phyloP scores from a whole-genome alignment of 1,284 basidiomycete genomes.

The Ustilago trichophora region DNA sequence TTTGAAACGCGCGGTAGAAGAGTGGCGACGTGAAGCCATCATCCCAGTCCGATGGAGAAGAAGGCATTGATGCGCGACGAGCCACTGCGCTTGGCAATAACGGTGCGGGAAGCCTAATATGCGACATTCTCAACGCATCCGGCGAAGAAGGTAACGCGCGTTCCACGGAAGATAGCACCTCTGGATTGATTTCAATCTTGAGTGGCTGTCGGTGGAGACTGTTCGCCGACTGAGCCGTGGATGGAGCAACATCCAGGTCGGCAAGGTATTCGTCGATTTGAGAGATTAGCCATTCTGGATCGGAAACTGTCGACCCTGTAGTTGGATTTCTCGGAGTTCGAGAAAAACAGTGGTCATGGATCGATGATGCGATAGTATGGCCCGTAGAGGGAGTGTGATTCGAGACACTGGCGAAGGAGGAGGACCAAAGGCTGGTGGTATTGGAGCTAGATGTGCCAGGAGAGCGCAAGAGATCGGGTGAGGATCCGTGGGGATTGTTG shows the following conservation, averaged over 20 bases:
- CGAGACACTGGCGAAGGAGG: too few species aligned
- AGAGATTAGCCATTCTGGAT: too few species aligned
- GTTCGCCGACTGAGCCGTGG: too few species aligned
- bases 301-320: too few species aligned
- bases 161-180: background rate
- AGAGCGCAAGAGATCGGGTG: background rate
- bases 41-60: background rate
- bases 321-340: too few species aligned
- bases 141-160: slow-evolving; percentile 7
- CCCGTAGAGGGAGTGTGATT: slow-evolving; percentile 6
- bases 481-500: background rate
- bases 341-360: too few species aligned
- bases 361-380: too few species aligned
- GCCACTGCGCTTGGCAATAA: background rate
- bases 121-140: background rate
- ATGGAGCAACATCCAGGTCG: background rate
- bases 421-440: slow-evolving; percentile 1
- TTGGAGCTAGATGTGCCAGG: background rate
- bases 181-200: slow-evolving; percentile 2
- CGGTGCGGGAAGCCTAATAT: background rate
- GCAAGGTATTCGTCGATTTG: slow-evolving; percentile 44
- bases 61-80: background rate
- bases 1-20: slow-evolving; percentile 12
- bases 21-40: slow-evolving; percentile 4
- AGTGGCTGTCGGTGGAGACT: too few species aligned